These are phyloP conservation scores for Trichoderma polysporum DNA, from an alignment of 2,329 filamentous ascomycete species.

Conservation along the genomic window DNA sequence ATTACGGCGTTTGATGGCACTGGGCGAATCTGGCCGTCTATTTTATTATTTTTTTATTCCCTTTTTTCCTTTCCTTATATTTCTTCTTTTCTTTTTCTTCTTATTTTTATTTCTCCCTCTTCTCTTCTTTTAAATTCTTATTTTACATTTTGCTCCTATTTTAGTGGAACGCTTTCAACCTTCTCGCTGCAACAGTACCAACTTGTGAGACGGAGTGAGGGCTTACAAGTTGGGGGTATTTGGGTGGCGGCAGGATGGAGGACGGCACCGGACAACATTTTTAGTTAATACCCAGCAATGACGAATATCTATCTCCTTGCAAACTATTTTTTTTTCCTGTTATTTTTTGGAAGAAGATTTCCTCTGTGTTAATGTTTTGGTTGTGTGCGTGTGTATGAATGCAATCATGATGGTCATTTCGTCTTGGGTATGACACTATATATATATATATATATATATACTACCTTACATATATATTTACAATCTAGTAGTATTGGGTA, in stretches of 20 bases:
- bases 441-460: neutral
- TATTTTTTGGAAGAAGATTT: neutral
- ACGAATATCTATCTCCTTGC: neutral
- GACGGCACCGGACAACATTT: slow-evolving; percentile 2
- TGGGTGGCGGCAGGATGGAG: neutral
- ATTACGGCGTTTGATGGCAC: slow-evolving; percentile 7
- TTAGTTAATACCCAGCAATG: slow-evolving; percentile 15
- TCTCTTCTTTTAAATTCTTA: neutral
- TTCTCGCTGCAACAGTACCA: neutral
- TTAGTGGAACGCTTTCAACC: neutral
- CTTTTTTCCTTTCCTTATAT: neutral
- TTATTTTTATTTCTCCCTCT: neutral
- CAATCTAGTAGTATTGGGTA: neutral
- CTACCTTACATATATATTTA: too few relatives aligned
- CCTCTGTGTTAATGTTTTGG: neutral
- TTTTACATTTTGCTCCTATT: neutral
- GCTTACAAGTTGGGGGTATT: neutral
- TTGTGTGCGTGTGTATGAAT: neutral
- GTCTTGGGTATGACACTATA: neutral
- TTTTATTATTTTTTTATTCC: neutral
- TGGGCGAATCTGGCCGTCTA: neutral
- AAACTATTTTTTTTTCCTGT: neutral
- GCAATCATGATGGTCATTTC: neutral
- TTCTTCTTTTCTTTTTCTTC: neutral
- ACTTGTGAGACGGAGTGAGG: neutral